Evolutionary conservation across 495 filamentous ascomycete genomes (phyloP).

Genomic region (Penicillium fimorum): DNA sequence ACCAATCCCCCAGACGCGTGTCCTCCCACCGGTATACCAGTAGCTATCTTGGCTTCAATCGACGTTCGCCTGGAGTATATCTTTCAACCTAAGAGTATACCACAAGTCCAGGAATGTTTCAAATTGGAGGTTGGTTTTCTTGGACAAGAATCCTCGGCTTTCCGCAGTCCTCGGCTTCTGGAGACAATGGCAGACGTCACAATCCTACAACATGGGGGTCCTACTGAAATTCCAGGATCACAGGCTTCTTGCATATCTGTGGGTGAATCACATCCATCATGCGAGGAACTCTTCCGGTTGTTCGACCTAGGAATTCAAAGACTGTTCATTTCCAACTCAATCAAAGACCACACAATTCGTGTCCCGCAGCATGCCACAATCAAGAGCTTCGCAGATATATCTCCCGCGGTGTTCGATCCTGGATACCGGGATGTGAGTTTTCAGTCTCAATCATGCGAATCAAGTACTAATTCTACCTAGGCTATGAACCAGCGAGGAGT

Average conservation of each 20-base stretch:
- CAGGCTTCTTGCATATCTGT: not conserved
- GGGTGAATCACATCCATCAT: not conserved
- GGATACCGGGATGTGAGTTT: conserved; percentile 35
- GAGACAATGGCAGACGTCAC: not conserved
- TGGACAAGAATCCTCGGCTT: not conserved
- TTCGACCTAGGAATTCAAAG: conserved; percentile 30
- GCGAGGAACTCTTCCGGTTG: conserved; percentile 14
- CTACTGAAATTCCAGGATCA: not conserved
- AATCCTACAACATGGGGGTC: not conserved
- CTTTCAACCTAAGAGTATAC: not conserved
- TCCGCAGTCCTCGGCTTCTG: not conserved
- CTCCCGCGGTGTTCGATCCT: conserved; percentile 37
- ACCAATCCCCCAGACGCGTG: conserved; percentile 16
- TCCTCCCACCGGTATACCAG: conserved; percentile 21
- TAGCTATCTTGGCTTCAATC: conserved; percentile 23
- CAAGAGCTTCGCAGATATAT: conserved; percentile 26
- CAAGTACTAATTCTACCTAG: conserved; percentile 23
- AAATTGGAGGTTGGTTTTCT: not conserved
- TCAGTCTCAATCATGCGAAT: not conserved
- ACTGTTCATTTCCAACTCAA: conserved; percentile 20
- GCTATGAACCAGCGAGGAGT: conserved; percentile 40
- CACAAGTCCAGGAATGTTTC: not conserved
- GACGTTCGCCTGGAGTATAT: conserved; percentile 24
- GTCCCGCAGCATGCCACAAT: conserved; percentile 10
- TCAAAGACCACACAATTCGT: conserved; percentile 7